Conservation (phyloP, 352 stramenopile genomes). For the Pythium graminicola region DNA sequence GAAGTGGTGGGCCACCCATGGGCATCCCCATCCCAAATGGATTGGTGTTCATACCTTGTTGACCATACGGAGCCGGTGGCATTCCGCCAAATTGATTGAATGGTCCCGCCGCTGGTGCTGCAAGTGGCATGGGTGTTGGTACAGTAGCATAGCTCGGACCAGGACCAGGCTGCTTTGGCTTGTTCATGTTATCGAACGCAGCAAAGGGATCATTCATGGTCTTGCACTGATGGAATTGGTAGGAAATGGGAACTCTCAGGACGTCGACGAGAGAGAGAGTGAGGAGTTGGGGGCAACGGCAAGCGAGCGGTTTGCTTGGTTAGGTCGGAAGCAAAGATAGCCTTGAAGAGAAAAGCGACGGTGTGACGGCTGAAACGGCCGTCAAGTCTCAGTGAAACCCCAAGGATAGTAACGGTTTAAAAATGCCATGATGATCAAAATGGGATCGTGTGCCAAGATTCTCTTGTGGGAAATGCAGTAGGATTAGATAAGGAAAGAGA, state of each 20-base stretch:
- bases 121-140: constrained; percentile 20
- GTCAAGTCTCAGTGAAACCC: too few relatives aligned
- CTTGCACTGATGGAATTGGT: too few relatives aligned
- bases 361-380: too few relatives aligned
- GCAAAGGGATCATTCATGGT: constrained; percentile 71
- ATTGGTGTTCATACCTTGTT: constrained; percentile 5
- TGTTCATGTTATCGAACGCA: constrained; percentile 43
- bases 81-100: constrained; percentile 25
- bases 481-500: too few relatives aligned
- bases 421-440: too few relatives aligned
- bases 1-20: constrained; percentile 18
- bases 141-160: constrained; percentile 19
- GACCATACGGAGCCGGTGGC: constrained; percentile 32
- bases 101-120: constrained; percentile 19
- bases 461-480: too few relatives aligned
- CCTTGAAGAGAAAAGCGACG: not conserved
- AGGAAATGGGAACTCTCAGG: not conserved
- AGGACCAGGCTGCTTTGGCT: constrained; percentile 27
- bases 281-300: not conserved
- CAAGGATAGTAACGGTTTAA: too few relatives aligned
- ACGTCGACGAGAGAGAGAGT: constrained; percentile 12
- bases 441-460: too few relatives aligned
- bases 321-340: constrained; percentile 2
- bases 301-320: not conserved
- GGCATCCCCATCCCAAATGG: constrained; percentile 19